Evolutionary conservation across 768 basidiomycete genomes (phyloP).

Genomic region (Leccinum broughii): DNA sequence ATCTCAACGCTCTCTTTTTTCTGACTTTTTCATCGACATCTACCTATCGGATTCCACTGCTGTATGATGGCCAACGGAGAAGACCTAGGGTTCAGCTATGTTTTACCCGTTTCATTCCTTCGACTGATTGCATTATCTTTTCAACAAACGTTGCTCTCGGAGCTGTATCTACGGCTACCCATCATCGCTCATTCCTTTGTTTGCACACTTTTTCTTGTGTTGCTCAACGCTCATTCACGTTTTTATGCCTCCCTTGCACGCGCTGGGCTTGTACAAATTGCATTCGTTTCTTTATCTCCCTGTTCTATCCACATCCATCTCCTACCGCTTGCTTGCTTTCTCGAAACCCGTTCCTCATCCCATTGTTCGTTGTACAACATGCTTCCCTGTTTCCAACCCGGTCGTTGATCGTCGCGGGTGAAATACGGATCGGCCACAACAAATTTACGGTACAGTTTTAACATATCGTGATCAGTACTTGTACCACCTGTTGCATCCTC

Average conservation of each 20-base stretch:
- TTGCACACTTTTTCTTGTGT: neutral
- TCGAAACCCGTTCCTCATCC: conserved; percentile 3
- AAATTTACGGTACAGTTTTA: conserved; percentile 20
- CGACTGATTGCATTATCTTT: neutral
- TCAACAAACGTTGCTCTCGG: neutral
- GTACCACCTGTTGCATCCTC: conserved; percentile 24
- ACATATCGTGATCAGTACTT: conserved; percentile 12
- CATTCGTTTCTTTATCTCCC: neutral
- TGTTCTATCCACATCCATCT: conserved; percentile 2
- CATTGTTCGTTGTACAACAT: conserved; percentile 20
- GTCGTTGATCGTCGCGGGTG: conserved; percentile 18
- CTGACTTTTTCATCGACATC: neutral
- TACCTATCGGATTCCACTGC: neutral
- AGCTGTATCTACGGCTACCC: conserved; percentile 1
- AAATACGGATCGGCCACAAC: conserved; percentile 10
- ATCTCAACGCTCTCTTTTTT: conserved; percentile 7
- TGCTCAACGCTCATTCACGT: conserved; percentile 6
- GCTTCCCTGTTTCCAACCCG: neutral
- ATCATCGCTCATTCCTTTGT: conserved; percentile 5
- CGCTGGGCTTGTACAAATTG: conserved; percentile 10
- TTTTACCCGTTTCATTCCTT: neutral
- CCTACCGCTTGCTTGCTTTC: neutral
- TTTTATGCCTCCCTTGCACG: neutral
- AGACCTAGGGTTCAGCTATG: neutral
- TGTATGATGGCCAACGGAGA: conserved; percentile 1